Percentiles rank a stretch among this genome's conserved stretches.
Evolutionary conservation across 345 rosid species (phyloP).

Genomic region (Passiflora organensis): DNA sequence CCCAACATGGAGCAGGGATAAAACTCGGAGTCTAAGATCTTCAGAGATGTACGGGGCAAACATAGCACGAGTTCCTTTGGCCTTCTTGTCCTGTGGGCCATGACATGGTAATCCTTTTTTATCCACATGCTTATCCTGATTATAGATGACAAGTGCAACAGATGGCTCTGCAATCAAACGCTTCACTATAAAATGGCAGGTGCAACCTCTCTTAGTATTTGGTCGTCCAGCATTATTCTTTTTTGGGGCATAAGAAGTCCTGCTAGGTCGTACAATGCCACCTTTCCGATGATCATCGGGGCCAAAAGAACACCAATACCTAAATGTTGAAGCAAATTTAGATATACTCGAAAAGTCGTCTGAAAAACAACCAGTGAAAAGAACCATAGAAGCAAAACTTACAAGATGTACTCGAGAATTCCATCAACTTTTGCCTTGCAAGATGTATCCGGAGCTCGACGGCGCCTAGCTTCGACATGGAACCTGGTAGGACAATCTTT

Average conservation of each 20-base stretch:
- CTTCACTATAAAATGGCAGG: constrained; percentile 94
- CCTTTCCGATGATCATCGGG: constrained; percentile 95
- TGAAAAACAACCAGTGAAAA: constrained; percentile 2
- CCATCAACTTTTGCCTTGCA: constrained; percentile 94
- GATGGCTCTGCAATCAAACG: constrained; percentile 87
- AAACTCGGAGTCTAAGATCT: constrained; percentile 85
- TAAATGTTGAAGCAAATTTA: constrained; percentile 24
- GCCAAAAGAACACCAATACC: constrained; percentile 99
- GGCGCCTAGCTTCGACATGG: constrained; percentile 91
- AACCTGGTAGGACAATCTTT: constrained; percentile 88
- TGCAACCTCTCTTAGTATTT: constrained; percentile 89
- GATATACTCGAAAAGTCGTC: constrained; percentile 1
- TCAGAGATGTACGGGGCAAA: constrained; percentile 97
- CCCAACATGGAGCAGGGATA: constrained; percentile 80
- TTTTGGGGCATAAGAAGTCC: constrained; percentile 71
- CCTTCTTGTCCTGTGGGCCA: constrained; percentile 91
- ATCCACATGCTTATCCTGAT: constrained; percentile 85
- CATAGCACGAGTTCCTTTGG: constrained; percentile 94
- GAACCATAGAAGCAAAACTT: constrained; percentile 33
- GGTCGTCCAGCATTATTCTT: constrained; percentile 94
- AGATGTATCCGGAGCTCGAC: constrained; percentile 42
- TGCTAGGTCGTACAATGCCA: constrained; percentile 77
- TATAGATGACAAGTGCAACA: constrained; percentile 78
- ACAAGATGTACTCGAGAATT: constrained; percentile 90
- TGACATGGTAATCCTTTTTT: constrained; percentile 88